These are phyloP conservation scores for Epithemia pelagica DNA, from an alignment of 108 stramenopile species.

Conservation along the genomic window DNA sequence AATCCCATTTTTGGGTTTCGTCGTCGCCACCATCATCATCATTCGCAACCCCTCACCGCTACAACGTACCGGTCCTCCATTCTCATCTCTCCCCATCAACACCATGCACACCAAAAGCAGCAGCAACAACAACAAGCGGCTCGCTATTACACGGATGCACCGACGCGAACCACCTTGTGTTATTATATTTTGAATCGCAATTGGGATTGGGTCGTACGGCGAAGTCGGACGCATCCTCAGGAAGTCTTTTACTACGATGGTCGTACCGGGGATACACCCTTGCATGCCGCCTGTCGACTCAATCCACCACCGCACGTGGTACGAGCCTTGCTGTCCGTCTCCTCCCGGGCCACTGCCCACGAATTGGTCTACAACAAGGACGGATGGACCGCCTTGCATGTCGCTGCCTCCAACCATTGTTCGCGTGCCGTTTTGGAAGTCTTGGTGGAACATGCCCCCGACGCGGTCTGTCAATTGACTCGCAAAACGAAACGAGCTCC, in stretches of 20 bases:
- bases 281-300: conserved; percentile 51
- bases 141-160: background rate
- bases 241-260: conserved; percentile 34
- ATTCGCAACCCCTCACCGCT: background rate
- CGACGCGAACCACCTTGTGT: background rate
- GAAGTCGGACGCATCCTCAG: conserved; percentile 24
- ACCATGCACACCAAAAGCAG: background rate
- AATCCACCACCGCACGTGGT: conserved; percentile 50
- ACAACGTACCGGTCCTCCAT: background rate
- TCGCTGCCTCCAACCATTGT: conserved; percentile 31
- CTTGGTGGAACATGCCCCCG: conserved; percentile 20
- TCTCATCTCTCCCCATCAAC: too few relatives aligned
- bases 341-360: too few relatives aligned
- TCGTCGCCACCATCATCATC: background rate
- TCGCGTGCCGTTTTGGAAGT: conserved; percentile 18
- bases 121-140: background rate
- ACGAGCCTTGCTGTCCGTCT: conserved; percentile 17
- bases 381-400: conserved; percentile 29
- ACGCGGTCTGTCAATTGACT: background rate
- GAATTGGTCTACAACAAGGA: conserved; percentile 15
- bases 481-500: conserved; percentile 18
- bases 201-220: conserved; percentile 29
- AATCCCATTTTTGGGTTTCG: background rate
- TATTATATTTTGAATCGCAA: background rate
- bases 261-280: conserved; percentile 38